A percentile compares a stretch with the other conserved stretches of the same genome.
Evolutionary conservation across 345 rosid genomes (phyloP).

Genomic region (Eucalyptus virginea): DNA sequence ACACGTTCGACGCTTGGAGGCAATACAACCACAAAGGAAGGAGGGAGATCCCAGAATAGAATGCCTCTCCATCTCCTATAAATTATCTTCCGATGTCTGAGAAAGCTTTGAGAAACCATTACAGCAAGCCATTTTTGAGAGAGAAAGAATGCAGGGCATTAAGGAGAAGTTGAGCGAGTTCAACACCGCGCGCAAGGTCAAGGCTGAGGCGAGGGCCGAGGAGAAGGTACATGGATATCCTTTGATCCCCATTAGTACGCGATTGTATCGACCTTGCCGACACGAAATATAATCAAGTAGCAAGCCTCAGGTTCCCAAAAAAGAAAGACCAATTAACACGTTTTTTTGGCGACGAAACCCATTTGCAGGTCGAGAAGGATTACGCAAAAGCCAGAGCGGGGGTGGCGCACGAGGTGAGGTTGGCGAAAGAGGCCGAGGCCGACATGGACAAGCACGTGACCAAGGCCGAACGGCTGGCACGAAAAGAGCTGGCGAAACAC

Average conservation of each 20-base stretch:
- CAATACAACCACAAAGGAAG: neutral
- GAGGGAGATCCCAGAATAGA: neutral
- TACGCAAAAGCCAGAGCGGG: slow-evolving; percentile 24
- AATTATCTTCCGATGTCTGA: neutral
- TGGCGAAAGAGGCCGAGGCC: slow-evolving; percentile 48
- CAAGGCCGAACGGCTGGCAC: slow-evolving; percentile 16
- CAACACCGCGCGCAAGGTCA: slow-evolving; percentile 24
- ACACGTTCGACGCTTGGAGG: neutral
- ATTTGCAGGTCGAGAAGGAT: slow-evolving; percentile 27
- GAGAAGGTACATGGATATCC: slow-evolving; percentile 18
- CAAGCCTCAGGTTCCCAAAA: neutral
- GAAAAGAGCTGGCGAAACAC: slow-evolving; percentile 6
- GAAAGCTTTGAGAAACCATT: neutral
- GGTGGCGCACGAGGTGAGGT: slow-evolving; percentile 38
- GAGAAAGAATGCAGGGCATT: slow-evolving; percentile 27
- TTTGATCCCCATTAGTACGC: neutral
- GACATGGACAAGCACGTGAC: slow-evolving; percentile 33
- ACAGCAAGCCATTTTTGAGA: neutral
- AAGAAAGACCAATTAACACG: neutral
- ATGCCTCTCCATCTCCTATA: neutral
- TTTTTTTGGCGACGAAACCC: neutral
- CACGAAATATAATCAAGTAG: neutral
- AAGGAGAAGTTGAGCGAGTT: slow-evolving; percentile 38
- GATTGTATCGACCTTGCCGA: neutral
- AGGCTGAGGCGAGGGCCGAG: slow-evolving; percentile 38